A percentile compares a stretch with the other conserved stretches of the same genome.
phyloP scores from a whole-genome alignment of 345 rosid genomes.

The Streptanthus diversifolius region DNA sequence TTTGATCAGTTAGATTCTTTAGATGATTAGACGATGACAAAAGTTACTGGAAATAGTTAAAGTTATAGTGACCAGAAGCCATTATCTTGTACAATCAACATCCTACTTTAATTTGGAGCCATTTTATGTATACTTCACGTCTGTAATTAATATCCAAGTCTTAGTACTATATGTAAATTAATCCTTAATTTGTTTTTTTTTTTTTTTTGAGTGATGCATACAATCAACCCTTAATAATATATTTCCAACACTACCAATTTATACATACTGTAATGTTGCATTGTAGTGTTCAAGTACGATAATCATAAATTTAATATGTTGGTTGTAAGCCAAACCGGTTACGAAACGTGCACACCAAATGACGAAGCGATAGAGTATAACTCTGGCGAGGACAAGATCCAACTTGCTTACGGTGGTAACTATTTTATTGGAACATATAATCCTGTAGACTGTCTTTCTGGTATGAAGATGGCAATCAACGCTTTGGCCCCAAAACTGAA shows the following conservation, averaged over 20 bases:
- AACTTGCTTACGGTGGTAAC: neutral
- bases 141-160: neutral
- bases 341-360: constrained; percentile 9
- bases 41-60: too few relatives aligned
- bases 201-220: neutral
- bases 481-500: neutral
- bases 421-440: neutral
- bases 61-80: too few relatives aligned
- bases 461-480: constrained; percentile 1
- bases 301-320: neutral
- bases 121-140: neutral
- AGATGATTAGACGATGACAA: too few relatives aligned
- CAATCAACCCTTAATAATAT: neutral
- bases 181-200: too few relatives aligned
- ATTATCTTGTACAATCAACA: too few relatives aligned
- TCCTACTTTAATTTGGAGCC: too few relatives aligned
- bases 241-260: neutral
- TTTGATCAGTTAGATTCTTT: too few relatives aligned
- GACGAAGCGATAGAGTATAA: neutral
- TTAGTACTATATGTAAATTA: neutral
- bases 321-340: constrained; percentile 1
- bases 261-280: neutral
- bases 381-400: neutral
- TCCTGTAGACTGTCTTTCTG: neutral
- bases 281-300: neutral